A percentile compares a stretch with the other conserved stretches of the same genome.
Conservation (phyloP, 1,284 basidiomycete genomes). For the Irpex sp. region DNA sequence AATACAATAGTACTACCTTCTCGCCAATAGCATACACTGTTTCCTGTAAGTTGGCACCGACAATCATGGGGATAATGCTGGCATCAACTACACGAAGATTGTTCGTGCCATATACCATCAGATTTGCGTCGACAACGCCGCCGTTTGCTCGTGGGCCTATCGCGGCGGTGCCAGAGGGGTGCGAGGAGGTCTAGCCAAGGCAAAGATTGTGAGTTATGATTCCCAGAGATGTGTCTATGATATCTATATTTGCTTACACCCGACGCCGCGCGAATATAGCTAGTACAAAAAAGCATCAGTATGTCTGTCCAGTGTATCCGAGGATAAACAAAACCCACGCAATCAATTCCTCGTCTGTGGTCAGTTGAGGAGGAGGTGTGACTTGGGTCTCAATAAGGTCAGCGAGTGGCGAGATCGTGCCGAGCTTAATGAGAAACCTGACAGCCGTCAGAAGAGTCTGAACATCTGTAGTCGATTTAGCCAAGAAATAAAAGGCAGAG, state of each 20-base stretch:
- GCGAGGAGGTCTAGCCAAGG: not conserved
- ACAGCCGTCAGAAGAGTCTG: not conserved
- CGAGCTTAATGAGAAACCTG: not conserved
- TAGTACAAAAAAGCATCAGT: not conserved
- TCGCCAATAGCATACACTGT: conserved; percentile 9
- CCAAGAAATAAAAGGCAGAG: not conserved
- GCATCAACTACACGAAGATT: conserved; percentile 21
- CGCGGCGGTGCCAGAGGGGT: conserved; percentile 30
- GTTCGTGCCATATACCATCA: conserved; percentile 37
- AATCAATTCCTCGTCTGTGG: conserved; percentile 4
- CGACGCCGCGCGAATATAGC: not conserved
- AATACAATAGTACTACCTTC: not conserved
- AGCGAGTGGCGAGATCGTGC: not conserved
- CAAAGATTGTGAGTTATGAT: not conserved
- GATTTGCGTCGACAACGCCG: conserved; percentile 47
- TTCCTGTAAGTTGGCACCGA: not conserved
- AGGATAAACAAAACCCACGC: not conserved
- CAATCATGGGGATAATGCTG: not conserved
- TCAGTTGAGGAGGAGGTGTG: not conserved
- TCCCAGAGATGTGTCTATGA: not conserved
- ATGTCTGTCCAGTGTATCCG: not conserved
- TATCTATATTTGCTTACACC: not conserved
- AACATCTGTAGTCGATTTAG: not conserved
- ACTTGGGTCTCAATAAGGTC: not conserved
- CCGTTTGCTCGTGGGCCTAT: conserved; percentile 47